Conservation (phyloP, 2,329 filamentous ascomycete genomes). For the Lachnellula suecica region DNA sequence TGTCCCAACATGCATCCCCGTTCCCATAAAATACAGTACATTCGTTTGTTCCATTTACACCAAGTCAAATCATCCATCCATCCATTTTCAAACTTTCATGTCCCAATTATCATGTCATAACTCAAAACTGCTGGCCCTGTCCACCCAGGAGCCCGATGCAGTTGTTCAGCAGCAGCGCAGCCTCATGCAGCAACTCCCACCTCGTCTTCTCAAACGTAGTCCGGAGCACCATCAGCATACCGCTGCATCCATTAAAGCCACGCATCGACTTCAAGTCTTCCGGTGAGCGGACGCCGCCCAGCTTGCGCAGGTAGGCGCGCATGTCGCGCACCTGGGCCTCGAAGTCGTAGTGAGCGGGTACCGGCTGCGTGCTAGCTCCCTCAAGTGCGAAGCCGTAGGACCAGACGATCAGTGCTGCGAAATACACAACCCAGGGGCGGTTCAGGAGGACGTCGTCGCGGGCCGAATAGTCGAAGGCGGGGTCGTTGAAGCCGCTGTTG, state of each 20-base stretch:
- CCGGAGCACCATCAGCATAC: conserved; percentile 77
- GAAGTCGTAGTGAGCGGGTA: conserved; percentile 47
- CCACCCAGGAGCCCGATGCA: conserved; percentile 61
- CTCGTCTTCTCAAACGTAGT: conserved; percentile 79
- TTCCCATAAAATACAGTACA: too few species aligned
- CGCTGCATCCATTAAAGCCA: conserved; percentile 80
- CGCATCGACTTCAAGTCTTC: conserved; percentile 72
- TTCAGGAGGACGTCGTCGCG: conserved; percentile 89
- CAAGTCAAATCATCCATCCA: too few species aligned
- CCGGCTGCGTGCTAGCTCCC: conserved; percentile 60
- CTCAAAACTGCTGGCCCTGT: conserved; percentile 2
- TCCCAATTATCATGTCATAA: neutral
- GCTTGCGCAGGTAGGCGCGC: conserved; percentile 71
- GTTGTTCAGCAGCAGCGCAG: conserved; percentile 74
- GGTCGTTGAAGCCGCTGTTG: conserved; percentile 31
- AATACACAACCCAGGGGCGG: conserved; percentile 93
- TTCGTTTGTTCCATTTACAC: too few species aligned
- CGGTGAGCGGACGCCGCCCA: conserved; percentile 71
- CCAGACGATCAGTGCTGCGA: conserved; percentile 90
- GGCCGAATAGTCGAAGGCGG: conserved; percentile 66
- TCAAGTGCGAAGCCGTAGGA: conserved; percentile 91
- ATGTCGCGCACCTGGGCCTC: conserved; percentile 74
- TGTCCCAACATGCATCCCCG: too few species aligned
- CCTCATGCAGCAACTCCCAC: conserved; percentile 92
- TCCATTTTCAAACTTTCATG: neutral